Percentiles rank a stretch among this genome's conserved stretches.
phyloP scores from a whole-genome alignment of 2,329 filamentous ascomycete species.

The Colletotrichum sidae region DNA sequence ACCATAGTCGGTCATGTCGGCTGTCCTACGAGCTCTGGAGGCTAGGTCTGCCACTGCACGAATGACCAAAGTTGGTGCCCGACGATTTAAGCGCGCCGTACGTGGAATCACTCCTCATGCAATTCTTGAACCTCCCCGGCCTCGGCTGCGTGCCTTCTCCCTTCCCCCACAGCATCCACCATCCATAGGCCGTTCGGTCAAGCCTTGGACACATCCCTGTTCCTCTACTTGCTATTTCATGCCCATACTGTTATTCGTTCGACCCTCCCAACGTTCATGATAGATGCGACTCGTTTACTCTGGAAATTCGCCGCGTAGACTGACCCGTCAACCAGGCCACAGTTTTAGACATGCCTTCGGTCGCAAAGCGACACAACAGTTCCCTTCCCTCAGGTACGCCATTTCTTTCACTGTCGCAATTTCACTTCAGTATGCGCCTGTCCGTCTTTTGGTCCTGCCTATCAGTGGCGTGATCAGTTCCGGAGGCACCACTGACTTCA shows the following conservation, averaged over 20 bases:
- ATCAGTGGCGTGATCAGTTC: too few relatives aligned
- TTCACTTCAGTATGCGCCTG: background rate
- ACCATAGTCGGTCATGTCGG: constrained; percentile 37
- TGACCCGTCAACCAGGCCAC: constrained; percentile 9
- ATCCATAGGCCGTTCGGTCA: too few relatives aligned
- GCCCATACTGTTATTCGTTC: too few relatives aligned
- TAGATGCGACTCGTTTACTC: too few relatives aligned
- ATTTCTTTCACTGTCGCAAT: background rate
- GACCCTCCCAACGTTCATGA: too few relatives aligned
- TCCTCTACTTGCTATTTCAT: too few relatives aligned
- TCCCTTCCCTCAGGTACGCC: constrained; percentile 64
- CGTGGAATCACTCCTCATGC: background rate
- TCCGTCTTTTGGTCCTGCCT: too few relatives aligned
- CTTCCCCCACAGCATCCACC: background rate
- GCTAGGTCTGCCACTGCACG: constrained; percentile 38
- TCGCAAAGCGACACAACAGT: constrained; percentile 66
- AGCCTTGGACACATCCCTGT: too few relatives aligned
- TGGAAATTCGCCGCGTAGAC: background rate
- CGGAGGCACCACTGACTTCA: constrained; percentile 2
- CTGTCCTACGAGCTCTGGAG: constrained; percentile 37
- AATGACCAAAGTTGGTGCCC: constrained; percentile 14
- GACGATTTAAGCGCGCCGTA: constrained; percentile 27
- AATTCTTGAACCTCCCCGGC: background rate
- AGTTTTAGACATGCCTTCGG: constrained; percentile 62
- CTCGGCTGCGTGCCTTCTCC: background rate